These are phyloP conservation scores for Phialemoniopsis sp. DNA, from an alignment of 2,329 filamentous ascomycete species.

Conservation along the genomic window DNA sequence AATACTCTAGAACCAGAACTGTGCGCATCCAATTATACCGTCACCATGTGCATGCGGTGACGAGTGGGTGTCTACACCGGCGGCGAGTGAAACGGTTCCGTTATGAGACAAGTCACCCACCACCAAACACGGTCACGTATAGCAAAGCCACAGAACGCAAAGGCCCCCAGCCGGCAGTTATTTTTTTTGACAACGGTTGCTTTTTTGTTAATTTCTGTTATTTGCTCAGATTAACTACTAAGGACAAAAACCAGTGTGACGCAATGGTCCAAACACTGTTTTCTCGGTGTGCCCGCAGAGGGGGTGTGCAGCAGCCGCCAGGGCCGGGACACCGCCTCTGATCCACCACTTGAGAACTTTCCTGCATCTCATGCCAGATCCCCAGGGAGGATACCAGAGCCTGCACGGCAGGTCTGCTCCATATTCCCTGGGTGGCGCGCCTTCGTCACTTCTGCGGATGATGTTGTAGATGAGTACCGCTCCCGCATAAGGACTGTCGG, in stretches of 20 bases:
- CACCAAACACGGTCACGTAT: no score
- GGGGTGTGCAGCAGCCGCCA: constrained; percentile 24
- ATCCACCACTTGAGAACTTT: constrained; percentile 1
- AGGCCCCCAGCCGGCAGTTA: no score
- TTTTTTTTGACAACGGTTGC: not conserved
- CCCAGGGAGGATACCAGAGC: not conserved
- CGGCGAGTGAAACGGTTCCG: no score
- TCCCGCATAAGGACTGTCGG: not conserved
- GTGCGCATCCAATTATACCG: no score
- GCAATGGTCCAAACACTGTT: not conserved
- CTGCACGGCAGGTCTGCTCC: constrained; percentile 5
- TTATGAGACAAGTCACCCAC: no score
- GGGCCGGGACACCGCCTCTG: constrained; percentile 14
- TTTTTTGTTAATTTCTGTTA: constrained; percentile 7
- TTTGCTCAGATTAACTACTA: constrained; percentile 39
- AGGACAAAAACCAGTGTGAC: constrained; percentile 19
- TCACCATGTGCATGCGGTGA: no score
- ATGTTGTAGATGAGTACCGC: no score
- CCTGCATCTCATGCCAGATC: constrained; percentile 9
- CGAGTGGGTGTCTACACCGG: no score
- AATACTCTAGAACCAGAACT: no score
- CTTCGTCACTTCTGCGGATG: not conserved
- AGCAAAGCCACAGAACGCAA: no score
- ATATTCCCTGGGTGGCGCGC: not conserved
- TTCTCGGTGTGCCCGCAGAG: constrained; percentile 8